Conservation (phyloP, 495 filamentous ascomycete genomes). For the Penicillium flavigenum region DNA sequence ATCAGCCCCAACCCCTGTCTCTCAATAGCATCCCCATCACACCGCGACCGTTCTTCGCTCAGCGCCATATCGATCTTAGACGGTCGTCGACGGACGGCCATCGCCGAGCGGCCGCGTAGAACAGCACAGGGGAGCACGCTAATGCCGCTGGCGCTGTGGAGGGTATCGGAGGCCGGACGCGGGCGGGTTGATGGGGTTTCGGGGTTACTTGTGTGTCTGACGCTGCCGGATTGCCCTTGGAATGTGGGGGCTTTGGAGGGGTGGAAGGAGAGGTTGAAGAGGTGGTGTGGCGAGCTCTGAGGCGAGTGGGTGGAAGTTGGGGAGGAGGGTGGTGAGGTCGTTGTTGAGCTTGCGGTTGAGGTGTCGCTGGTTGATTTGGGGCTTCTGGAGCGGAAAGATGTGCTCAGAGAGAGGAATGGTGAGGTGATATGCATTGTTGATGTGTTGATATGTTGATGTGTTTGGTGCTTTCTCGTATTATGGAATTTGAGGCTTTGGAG, state of each 20-base stretch:
- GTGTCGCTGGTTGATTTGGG: conserved; percentile 17
- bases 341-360: conserved; percentile 24
- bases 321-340: conserved; percentile 26
- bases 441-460: not conserved
- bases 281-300: conserved; percentile 24
- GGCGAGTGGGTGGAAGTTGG: conserved; percentile 19
- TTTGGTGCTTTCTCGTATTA: not conserved
- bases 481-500: conserved; percentile 2
- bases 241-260: conserved; percentile 17
- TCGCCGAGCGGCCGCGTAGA: conserved; percentile 38
- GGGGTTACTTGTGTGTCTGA: not conserved
- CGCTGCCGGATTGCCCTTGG: conserved; percentile 22
- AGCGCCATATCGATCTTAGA: conserved; percentile 46
- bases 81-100: conserved; percentile 41
- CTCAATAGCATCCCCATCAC: conserved; percentile 39
- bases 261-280: conserved; percentile 35
- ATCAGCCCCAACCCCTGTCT: conserved; percentile 44
- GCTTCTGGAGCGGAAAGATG: conserved; percentile 4
- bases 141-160: conserved; percentile 19
- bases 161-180: conserved; percentile 23
- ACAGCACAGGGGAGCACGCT: conserved; percentile 32
- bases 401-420: conserved; percentile 21
- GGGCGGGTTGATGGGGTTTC: conserved; percentile 25
- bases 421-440: conserved; percentile 22
- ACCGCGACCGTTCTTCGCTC: conserved; percentile 43